Evolutionary conservation across 305 asterid species (phyloP).

Genomic region (Andrographis paniculata): DNA sequence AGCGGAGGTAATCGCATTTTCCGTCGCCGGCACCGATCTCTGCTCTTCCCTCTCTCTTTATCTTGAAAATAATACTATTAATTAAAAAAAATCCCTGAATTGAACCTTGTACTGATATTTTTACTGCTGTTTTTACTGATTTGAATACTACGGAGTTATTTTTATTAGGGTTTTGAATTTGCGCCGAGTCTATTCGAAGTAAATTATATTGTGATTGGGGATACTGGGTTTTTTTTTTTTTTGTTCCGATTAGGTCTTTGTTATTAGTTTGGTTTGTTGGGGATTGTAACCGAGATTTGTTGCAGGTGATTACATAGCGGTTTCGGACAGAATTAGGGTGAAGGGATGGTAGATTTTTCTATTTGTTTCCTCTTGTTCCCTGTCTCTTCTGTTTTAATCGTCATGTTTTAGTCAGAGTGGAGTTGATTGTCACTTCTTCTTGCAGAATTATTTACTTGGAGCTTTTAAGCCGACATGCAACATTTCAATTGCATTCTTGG

Average conservation of each 20-base stretch:
- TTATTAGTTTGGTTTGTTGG: neutral
- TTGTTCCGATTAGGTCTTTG: neutral
- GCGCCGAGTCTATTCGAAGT: neutral
- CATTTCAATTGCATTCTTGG: slow-evolving; percentile 59
- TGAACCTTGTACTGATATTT: no score
- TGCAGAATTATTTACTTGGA: slow-evolving; percentile 87
- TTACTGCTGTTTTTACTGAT: no score
- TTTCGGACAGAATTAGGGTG: neutral
- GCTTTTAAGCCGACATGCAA: slow-evolving; percentile 98
- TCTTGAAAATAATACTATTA: no score
- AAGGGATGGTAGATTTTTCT: neutral
- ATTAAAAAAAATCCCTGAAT: no score
- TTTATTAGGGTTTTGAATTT: neutral
- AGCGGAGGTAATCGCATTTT: neutral
- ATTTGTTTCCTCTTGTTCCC: neutral
- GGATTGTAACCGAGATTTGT: neutral
- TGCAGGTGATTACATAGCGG: neutral
- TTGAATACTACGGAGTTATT: no score
- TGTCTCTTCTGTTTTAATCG: neutral
- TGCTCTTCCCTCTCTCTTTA: neutral
- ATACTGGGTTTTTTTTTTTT: neutral
- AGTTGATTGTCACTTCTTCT: slow-evolving; percentile 5
- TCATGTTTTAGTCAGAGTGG: neutral
- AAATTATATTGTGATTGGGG: neutral
- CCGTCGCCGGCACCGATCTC: neutral